A percentile compares a stretch with the other conserved stretches of the same genome.
Evolutionary conservation across 164 flowering plant genomes (phyloP).

Genomic region (Macadamia tetraphylla): DNA sequence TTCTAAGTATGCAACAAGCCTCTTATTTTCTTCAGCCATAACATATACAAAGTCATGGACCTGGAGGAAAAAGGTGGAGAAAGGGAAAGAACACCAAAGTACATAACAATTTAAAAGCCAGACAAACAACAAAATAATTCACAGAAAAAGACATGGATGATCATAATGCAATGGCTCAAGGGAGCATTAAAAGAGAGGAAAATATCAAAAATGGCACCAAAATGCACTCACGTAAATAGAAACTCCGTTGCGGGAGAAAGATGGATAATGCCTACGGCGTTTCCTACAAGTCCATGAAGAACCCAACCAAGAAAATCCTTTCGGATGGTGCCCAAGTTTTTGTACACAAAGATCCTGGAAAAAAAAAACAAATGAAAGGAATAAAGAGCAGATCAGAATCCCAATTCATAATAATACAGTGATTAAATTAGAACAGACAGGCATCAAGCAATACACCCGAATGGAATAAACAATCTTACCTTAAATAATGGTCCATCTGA

Average conservation of each 20-base stretch:
- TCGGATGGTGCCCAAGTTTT: slow-evolving; percentile 23
- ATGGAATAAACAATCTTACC: slow-evolving; percentile 24
- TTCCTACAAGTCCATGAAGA: slow-evolving; percentile 58
- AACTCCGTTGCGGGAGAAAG: slow-evolving; percentile 65
- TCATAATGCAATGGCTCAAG: too few relatives aligned
- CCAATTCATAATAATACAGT: neutral
- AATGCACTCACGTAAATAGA: slow-evolving; percentile 55
- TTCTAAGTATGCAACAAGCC: slow-evolving; percentile 78
- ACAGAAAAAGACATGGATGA: neutral
- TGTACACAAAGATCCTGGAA: slow-evolving; percentile 28
- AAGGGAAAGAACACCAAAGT: neutral
- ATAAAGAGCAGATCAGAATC: neutral
- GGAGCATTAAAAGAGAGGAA: neutral
- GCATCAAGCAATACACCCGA: neutral
- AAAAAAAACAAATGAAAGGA: neutral
- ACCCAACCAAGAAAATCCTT: slow-evolving; percentile 65
- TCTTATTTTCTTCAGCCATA: slow-evolving; percentile 65
- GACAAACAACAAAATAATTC: too few relatives aligned
- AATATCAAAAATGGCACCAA: neutral
- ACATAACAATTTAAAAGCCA: too few relatives aligned
- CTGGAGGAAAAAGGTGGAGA: slow-evolving; percentile 26
- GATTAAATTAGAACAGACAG: neutral
- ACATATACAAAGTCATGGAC: slow-evolving; percentile 74
- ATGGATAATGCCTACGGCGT: slow-evolving; percentile 56
- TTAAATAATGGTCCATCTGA: slow-evolving; percentile 16